Conservation (phyloP, 2,329 filamentous ascomycete genomes). For the Chrysoporthe puriensis region DNA sequence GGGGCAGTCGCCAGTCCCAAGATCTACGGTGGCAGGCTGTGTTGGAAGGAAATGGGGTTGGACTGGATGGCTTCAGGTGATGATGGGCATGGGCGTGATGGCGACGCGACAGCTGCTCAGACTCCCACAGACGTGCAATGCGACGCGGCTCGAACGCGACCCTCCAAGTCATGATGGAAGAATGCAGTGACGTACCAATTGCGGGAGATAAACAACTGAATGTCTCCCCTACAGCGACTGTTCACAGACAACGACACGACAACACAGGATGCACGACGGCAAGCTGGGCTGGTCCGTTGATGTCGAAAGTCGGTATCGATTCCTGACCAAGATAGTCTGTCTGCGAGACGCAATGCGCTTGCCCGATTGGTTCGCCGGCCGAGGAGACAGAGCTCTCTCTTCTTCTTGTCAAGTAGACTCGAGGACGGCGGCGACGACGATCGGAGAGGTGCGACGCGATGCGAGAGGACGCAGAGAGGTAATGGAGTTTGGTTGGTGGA, state of each 20-base stretch:
- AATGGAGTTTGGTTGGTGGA: constrained; percentile 15
- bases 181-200: constrained; percentile 60
- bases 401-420: constrained; percentile 24
- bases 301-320: constrained; percentile 39
- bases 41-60: not conserved
- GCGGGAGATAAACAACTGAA: constrained; percentile 97
- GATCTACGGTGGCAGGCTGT: constrained; percentile 20
- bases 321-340: constrained; percentile 31
- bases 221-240: constrained; percentile 78
- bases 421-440: constrained; percentile 30
- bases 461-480: constrained; percentile 17
- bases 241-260: constrained; percentile 34
- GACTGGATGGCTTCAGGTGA: not conserved
- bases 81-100: not conserved
- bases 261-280: constrained; percentile 25
- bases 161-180: constrained; percentile 27
- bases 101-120: constrained; percentile 15
- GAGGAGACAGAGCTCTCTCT: constrained; percentile 8
- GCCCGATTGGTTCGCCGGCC: constrained; percentile 30
- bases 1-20: not conserved
- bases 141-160: constrained; percentile 30
- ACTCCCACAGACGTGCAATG: constrained; percentile 32
- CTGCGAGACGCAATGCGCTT: constrained; percentile 28
- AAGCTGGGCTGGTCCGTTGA: constrained; percentile 27
- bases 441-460: constrained; percentile 25